These are phyloP conservation scores for Pouteria campechiana DNA, from an alignment of 179 eudicot genomes.

Conservation along the genomic window DNA sequence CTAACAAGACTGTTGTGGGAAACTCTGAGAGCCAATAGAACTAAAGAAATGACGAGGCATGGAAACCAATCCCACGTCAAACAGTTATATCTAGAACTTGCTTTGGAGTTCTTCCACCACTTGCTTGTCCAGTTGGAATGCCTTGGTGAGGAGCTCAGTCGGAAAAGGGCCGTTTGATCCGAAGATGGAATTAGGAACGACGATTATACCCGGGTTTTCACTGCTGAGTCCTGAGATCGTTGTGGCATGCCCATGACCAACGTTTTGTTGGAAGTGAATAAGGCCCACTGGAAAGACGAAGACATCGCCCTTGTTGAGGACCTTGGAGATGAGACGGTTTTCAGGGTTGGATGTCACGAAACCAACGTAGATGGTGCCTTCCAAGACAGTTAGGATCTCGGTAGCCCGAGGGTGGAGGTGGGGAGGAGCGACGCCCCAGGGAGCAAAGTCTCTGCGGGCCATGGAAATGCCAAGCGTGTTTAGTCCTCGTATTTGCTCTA, in stretches of 20 bases:
- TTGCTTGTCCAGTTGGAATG: neutral
- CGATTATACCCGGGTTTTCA: conserved; percentile 3
- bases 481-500: neutral
- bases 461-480: conserved; percentile 7
- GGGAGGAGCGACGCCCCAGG: conserved; percentile 1
- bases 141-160: conserved; percentile 2
- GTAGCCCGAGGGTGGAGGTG: conserved; percentile 9
- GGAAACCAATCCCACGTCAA: too few relatives aligned
- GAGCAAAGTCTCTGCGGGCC: conserved; percentile 5
- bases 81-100: neutral
- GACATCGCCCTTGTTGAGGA: conserved; percentile 1
- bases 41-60: too few relatives aligned
- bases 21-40: too few relatives aligned
- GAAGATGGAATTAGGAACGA: conserved; percentile 1
- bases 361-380: conserved; percentile 4
- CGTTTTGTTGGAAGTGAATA: conserved; percentile 4
- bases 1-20: too few relatives aligned
- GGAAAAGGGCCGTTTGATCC: neutral
- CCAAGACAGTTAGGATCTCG: conserved; percentile 2
- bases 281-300: conserved; percentile 6
- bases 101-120: neutral
- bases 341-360: conserved; percentile 4
- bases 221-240: neutral
- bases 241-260: neutral
- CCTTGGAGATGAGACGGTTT: neutral